Evolutionary conservation across 2,329 filamentous ascomycete genomes (phyloP).

Genomic region (Talaromyces sp.): DNA sequence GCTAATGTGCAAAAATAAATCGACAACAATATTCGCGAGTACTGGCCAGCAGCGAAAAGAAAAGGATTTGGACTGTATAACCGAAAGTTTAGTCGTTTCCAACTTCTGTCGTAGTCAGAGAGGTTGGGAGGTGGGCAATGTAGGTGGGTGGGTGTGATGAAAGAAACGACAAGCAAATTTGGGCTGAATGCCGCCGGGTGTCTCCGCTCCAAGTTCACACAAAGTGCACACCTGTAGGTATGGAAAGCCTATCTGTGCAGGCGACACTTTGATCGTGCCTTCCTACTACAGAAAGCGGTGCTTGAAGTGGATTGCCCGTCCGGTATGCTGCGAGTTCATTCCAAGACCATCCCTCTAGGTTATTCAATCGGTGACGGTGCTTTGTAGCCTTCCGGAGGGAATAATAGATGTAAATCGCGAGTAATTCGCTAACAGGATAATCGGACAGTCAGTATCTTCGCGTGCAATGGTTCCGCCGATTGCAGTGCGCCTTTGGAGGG

Average conservation of each 20-base stretch:
- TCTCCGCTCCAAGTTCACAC: not conserved
- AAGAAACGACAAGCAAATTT: not conserved
- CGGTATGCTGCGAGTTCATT: not conserved
- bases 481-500: not conserved
- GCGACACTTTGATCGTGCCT: not conserved
- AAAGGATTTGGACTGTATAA: not conserved
- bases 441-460: not conserved
- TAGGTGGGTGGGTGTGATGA: not conserved
- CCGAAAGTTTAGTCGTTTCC: not conserved
- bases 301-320: not conserved
- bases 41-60: not conserved
- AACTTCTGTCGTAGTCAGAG: not conserved
- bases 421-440: not conserved
- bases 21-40: not conserved
- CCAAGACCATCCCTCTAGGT: not conserved
- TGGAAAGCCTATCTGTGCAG: not conserved
- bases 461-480: not conserved
- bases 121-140: not conserved
- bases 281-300: not conserved
- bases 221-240: not conserved
- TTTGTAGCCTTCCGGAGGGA: not conserved
- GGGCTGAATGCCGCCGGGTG: not conserved
- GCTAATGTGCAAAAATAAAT: not conserved
- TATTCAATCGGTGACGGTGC: not conserved
- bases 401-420: not conserved